A percentile compares a stretch with the other conserved stretches of the same genome.
Evolutionary conservation across 1,139 yeast genomes (phyloP).

Genomic region (Ogataea hybrid): DNA sequence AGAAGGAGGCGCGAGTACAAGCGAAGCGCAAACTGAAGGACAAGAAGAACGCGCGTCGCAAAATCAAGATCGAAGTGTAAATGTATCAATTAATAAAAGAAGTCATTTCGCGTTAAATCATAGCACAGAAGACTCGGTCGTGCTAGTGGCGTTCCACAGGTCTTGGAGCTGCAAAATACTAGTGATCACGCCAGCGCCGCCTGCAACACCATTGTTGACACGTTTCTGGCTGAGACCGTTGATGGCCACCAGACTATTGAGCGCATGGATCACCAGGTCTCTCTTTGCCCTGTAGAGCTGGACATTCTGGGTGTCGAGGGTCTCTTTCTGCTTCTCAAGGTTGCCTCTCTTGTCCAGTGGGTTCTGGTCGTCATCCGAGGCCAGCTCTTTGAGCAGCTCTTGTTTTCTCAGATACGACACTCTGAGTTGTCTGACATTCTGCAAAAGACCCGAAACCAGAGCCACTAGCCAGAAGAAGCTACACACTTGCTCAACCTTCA

Average conservation of each 20-base stretch:
- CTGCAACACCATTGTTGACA: constrained; percentile 78
- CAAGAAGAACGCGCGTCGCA: constrained; percentile 24
- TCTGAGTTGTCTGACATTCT: constrained; percentile 30
- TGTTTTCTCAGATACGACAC: constrained; percentile 17
- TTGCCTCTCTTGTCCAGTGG: constrained; percentile 34
- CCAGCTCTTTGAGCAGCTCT: constrained; percentile 17
- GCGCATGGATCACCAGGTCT: constrained; percentile 74
- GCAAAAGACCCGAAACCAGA: constrained; percentile 40
- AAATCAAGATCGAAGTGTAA: constrained; percentile 17
- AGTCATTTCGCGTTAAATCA: constrained; percentile 4
- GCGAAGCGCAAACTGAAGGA: constrained; percentile 23
- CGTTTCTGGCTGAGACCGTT: constrained; percentile 61
- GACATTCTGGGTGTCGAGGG: constrained; percentile 10
- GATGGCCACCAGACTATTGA: constrained; percentile 76
- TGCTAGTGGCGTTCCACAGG: constrained; percentile 47
- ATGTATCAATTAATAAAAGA: constrained; percentile 1
- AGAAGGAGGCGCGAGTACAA: constrained; percentile 22
- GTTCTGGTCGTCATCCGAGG: constrained; percentile 13
- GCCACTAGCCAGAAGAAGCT: constrained; percentile 81
- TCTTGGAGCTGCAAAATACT: constrained; percentile 76
- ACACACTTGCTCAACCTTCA: constrained; percentile 37
- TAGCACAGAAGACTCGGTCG: constrained; percentile 3
- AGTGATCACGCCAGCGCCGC: constrained; percentile 82
- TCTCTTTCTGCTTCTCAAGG: constrained; percentile 26
- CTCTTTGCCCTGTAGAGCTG: constrained; percentile 42